These are phyloP conservation scores for Rosa lucieae DNA, from an alignment of 306 rosid genomes.

Conservation along the genomic window DNA sequence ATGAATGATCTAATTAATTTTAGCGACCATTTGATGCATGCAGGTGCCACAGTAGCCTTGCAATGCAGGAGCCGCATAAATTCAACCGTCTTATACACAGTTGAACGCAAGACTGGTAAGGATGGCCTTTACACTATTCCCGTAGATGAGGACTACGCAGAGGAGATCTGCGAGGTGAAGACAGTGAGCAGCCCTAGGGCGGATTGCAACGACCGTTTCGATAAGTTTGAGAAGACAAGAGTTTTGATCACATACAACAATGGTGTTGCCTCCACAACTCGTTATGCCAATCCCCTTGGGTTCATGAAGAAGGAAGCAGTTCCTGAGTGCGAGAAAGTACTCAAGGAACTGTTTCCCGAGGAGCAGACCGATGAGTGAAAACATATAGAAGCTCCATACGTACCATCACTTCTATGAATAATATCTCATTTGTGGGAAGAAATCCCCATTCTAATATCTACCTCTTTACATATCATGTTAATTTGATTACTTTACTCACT, in stretches of 20 bases:
- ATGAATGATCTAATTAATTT: neutral
- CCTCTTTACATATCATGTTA: neutral
- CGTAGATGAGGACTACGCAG: slow-evolving; percentile 36
- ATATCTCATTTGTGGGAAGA: neutral
- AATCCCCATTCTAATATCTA: neutral
- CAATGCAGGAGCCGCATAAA: slow-evolving; percentile 18
- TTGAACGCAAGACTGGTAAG: slow-evolving; percentile 5
- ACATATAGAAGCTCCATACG: neutral
- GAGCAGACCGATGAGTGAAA: neutral
- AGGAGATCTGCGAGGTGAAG: slow-evolving; percentile 36
- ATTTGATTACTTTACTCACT: neutral
- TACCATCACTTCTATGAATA: neutral
- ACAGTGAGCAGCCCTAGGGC: neutral
- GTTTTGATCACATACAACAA: slow-evolving; percentile 39
- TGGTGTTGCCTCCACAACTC: slow-evolving; percentile 30
- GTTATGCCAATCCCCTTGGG: slow-evolving; percentile 55
- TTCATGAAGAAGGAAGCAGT: slow-evolving; percentile 38
- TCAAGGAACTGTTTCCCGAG: slow-evolving; percentile 37
- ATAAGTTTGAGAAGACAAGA: slow-evolving; percentile 15
- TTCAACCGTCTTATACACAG: neutral
- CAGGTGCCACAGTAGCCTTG: slow-evolving; percentile 36
- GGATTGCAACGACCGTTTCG: slow-evolving; percentile 20
- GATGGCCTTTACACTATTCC: slow-evolving; percentile 30
- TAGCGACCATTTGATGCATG: neutral
- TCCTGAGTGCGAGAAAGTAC: slow-evolving; percentile 15